Percentiles rank a stretch among this genome's conserved stretches.
Conservation (phyloP, 2,329 filamentous ascomycete species). For the Aspergillus bombycis region DNA sequence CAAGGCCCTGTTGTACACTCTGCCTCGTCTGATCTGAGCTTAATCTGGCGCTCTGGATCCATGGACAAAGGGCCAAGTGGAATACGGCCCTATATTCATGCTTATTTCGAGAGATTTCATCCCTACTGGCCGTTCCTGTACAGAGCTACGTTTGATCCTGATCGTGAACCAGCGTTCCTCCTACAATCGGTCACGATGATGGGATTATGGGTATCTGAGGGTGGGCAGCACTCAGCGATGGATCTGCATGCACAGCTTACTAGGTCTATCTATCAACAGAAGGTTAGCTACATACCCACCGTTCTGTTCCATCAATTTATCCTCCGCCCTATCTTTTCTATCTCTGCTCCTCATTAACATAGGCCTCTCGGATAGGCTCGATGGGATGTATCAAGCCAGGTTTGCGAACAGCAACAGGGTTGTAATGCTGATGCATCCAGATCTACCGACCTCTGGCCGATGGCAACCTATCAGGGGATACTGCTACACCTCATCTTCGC, state of each 20-base stretch:
- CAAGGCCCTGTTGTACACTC: too few relatives aligned
- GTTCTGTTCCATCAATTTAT: too few relatives aligned
- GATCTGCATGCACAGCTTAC: not conserved
- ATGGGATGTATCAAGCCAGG: not conserved
- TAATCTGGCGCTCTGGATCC: not conserved
- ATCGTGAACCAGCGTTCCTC: conserved; percentile 24
- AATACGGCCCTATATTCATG: conserved; percentile 7
- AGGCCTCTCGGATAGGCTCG: not conserved
- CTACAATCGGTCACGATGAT: conserved; percentile 28
- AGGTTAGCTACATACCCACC: not conserved
- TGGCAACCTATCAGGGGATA: conserved; percentile 33
- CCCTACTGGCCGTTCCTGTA: conserved; percentile 30
- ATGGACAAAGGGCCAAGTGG: not conserved
- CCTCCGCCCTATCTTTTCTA: too few relatives aligned
- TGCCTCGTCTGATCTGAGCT: too few relatives aligned
- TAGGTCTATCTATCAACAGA: not conserved
- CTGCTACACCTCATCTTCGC: conserved; percentile 32
- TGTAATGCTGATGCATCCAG: not conserved
- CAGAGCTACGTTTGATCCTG: conserved; percentile 19
- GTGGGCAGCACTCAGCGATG: not conserved
- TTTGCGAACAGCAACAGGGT: not conserved
- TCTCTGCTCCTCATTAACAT: too few relatives aligned
- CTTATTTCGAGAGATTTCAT: conserved; percentile 31
- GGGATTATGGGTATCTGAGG: conserved; percentile 23
- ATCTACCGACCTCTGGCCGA: conserved; percentile 21